These are phyloP conservation scores for Quercus dentata DNA, from an alignment of 306 rosid species.

Conservation along the genomic window DNA sequence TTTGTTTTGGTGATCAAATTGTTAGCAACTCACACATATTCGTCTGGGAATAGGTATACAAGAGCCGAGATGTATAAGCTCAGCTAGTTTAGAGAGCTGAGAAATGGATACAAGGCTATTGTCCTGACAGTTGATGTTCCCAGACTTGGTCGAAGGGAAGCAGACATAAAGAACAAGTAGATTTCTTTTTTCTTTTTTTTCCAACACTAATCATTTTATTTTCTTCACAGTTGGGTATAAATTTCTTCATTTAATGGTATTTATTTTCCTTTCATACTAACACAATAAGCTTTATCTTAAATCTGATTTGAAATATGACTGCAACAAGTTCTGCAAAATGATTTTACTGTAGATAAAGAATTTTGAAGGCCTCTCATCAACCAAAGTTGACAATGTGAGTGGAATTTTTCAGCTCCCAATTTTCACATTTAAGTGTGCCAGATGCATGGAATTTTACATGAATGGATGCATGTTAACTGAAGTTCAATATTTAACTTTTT, in stretches of 20 bases:
- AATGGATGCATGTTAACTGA: no score
- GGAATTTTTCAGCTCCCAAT: conserved; percentile 1
- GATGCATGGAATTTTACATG: background rate
- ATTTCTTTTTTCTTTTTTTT: background rate
- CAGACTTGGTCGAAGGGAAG: conserved; percentile 59
- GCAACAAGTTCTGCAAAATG: conserved; percentile 35
- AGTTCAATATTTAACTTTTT: background rate
- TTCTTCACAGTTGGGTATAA: background rate
- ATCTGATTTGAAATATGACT: conserved; percentile 5
- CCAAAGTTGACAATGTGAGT: conserved; percentile 42
- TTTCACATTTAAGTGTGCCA: background rate
- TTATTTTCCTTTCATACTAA: background rate
- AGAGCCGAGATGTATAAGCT: conserved; percentile 48
- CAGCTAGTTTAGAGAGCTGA: conserved; percentile 50
- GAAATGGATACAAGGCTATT: conserved; percentile 52
- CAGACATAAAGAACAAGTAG: conserved; percentile 58
- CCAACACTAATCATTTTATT: background rate
- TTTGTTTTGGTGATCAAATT: background rate
- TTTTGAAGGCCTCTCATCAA: conserved; percentile 48
- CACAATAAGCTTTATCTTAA: background rate
- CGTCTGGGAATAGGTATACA: conserved; percentile 33
- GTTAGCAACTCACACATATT: background rate
- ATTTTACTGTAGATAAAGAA: conserved; percentile 42
- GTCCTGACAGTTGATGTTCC: conserved; percentile 60
- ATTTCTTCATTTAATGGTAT: background rate